Base-by-base conservation (phyloP, 805 yeast genomes). In the Zygotorulaspora chibaensis region DNA sequence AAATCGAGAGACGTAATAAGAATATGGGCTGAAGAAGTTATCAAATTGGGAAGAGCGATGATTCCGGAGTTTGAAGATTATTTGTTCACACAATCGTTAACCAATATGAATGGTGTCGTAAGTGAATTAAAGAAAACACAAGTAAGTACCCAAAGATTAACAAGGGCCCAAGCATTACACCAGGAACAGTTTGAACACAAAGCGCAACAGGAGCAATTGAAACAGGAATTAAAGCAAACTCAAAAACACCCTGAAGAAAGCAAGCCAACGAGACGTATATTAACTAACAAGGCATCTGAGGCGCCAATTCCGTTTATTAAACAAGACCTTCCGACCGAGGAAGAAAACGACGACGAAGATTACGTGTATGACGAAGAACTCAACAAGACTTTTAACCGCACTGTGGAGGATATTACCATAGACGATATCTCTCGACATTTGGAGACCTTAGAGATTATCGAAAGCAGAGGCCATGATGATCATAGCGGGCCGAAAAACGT, bases 1-100 rank as follows among this genome's bases (percentile, higher is more conserved):
- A 79, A 81, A 11, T 66, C 73, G 17, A 60, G 70, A 25, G 83
- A 75, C 45, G 68, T 77, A 5, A 64, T 66, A n/a, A 74, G 79
- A 27, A 69, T 73, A 25, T 79, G 85, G 85, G 81, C 83, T 1
- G 80, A 78, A 55, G 83, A 80, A 53, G 84, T 79, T 2, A 78
- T 80, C 44, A 72, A 73, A 48, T 59, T 81, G 45, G 87, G 85
- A 1, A 68, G 87, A 50, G 63, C 81, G 3, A 78, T 80, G 81
- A 72, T 81, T 62, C 84, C 84, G 31, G 67, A 65, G 38, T 65
- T 64, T 46, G 60, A 64, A 38, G 54, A 52, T 8, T 47, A 58
- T 8, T 49, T 66, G 5, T 63, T 62, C 30, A 42, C 53, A 28
- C 52, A 42, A 10, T 40, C 31, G 20, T 33, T 33, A 9, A 25